phyloP scores from a whole-genome alignment of 169 alveolate species.

The Eimeria sp. region DNA sequence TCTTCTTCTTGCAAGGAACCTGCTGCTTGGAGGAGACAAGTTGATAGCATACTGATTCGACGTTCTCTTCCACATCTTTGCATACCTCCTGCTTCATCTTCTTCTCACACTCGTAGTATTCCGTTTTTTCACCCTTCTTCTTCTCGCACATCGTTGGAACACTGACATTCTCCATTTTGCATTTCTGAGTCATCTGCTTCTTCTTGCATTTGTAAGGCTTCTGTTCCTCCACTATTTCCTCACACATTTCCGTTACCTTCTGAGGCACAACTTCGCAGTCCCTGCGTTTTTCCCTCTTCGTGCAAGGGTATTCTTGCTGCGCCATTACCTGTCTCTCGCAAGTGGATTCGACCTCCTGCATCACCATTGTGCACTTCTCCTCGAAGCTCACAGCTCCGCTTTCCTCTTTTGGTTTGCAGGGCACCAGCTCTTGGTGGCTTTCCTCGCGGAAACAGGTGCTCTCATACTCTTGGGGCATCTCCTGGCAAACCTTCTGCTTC shows the following conservation, averaged over 20 bases:
- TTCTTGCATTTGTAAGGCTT: constrained; percentile 79
- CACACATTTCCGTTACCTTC: constrained; percentile 69
- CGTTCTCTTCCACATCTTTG: constrained; percentile 73
- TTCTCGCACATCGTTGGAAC: constrained; percentile 75
- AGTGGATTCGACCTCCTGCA: constrained; percentile 64
- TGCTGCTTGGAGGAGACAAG: constrained; percentile 64
- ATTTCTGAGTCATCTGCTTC: constrained; percentile 71
- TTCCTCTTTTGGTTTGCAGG: constrained; percentile 78
- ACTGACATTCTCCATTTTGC: constrained; percentile 75
- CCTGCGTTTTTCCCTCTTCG: constrained; percentile 64
- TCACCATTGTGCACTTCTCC: constrained; percentile 71
- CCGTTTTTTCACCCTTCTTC: constrained; percentile 79
- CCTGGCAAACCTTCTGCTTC: constrained; percentile 73
- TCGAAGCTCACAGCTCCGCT: constrained; percentile 42
- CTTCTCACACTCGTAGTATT: constrained; percentile 78
- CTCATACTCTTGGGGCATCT: constrained; percentile 71
- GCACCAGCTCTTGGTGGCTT: constrained; percentile 69
- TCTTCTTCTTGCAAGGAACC: constrained; percentile 73
- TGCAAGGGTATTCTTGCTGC: constrained; percentile 77
- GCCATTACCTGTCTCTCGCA: constrained; percentile 63
- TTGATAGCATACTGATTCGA: constrained; percentile 71
- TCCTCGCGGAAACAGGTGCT: constrained; percentile 79
- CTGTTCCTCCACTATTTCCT: constrained; percentile 80
- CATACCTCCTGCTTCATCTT: constrained; percentile 72
- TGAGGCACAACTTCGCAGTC: constrained; percentile 79